Conservation (phyloP, 108 stramenopile species). For the Pseudonitzschia multiseries region DNA sequence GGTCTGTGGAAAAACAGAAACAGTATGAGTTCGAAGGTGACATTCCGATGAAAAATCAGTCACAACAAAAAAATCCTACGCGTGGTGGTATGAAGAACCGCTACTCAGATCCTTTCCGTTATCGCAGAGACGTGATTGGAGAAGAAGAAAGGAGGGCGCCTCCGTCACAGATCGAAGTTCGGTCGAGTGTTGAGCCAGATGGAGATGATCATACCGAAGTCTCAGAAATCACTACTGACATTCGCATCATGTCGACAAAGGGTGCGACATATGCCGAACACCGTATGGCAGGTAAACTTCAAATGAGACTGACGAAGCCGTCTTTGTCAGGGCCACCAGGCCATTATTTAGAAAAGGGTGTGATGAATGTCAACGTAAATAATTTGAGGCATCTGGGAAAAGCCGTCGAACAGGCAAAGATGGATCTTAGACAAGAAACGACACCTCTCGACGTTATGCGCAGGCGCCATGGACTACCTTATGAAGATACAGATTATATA, state of each 20-base stretch:
- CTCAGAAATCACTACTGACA: constrained; percentile 25
- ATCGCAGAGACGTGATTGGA: background rate
- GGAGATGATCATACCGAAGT: constrained; percentile 24
- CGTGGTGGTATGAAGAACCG: background rate
- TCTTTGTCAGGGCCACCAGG: background rate
- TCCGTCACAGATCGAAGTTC: constrained; percentile 26
- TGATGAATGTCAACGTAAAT: constrained; percentile 26
- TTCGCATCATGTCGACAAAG: constrained; percentile 2
- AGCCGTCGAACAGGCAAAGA: constrained; percentile 9
- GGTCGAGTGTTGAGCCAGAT: background rate
- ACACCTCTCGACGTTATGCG: background rate
- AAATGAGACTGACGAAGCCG: constrained; percentile 3
- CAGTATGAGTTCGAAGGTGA: background rate
- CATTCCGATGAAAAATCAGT: background rate
- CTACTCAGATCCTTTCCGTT: background rate
- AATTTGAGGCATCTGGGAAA: constrained; percentile 23
- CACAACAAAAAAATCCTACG: background rate
- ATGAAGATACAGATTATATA: constrained; percentile 28
- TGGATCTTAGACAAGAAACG: constrained; percentile 5
- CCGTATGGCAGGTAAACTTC: constrained; percentile 16
- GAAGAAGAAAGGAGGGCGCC: constrained; percentile 10
- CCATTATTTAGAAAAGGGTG: background rate
- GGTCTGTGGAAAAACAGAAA: background rate
- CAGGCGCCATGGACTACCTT: constrained; percentile 30
- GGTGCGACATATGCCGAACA: constrained; percentile 7